phyloP scores from a whole-genome alignment of 441 rosid genomes.

The Erodium moschatum region DNA sequence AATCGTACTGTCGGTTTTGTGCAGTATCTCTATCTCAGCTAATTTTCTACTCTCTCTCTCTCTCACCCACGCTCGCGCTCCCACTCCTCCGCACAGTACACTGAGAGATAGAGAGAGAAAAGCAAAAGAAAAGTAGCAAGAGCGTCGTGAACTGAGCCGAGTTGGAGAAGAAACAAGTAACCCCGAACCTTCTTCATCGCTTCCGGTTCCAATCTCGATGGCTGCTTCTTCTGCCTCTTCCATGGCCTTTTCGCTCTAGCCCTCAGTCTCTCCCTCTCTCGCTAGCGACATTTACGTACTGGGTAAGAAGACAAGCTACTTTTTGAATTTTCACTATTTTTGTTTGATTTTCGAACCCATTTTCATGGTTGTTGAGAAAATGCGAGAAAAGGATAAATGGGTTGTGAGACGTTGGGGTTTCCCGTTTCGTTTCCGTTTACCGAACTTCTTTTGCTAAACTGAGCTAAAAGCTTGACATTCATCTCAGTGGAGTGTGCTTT shows the following conservation, averaged over 20 bases:
- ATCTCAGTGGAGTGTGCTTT: not conserved
- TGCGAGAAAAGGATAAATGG: not conserved
- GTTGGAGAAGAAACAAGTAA: conserved; percentile 1
- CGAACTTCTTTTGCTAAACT: not conserved
- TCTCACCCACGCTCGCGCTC: not conserved
- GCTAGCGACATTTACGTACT: not conserved
- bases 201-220: not conserved
- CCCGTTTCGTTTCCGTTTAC: conserved; percentile 4
- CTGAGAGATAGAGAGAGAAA: not conserved
- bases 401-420: not conserved
- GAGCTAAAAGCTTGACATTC: conserved; percentile 1
- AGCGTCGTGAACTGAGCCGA: not conserved
- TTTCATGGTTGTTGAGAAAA: not conserved
- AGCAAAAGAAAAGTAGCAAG: not conserved
- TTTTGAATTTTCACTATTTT: not conserved
- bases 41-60: not conserved
- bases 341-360: not conserved
- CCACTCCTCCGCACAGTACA: conserved; percentile 1
- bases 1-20: not conserved
- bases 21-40: not conserved
- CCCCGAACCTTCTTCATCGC: not conserved
- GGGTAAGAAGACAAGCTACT: not conserved
- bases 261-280: not conserved
- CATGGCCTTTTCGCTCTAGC: not conserved
- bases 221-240: not conserved